Percentiles rank a stretch among this genome's conserved stretches.
These are phyloP conservation scores for Beauveria caledonica DNA, from an alignment of 2,329 filamentous ascomycete species.

Conservation along the genomic window DNA sequence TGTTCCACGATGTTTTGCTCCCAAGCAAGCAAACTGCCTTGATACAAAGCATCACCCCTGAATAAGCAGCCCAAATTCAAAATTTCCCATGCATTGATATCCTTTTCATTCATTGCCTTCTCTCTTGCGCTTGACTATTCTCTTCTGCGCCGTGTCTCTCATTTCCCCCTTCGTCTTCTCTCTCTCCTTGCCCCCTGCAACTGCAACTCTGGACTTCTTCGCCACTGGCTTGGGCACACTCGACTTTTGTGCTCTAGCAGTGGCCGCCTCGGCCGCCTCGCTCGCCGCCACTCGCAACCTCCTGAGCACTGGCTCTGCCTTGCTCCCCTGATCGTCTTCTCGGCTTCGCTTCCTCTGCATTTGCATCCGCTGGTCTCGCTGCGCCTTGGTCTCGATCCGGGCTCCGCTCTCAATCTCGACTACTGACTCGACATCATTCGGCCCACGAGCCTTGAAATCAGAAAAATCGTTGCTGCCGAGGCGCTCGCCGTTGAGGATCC, in stretches of 20 bases:
- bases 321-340: background rate
- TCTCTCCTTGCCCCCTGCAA: no score
- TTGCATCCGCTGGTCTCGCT: background rate
- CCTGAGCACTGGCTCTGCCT: background rate
- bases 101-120: background rate
- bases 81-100: background rate
- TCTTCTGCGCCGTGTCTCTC: no score
- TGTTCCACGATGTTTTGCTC: no score
- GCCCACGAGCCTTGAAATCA: background rate
- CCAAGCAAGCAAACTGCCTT: background rate
- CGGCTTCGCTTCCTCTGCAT: no score
- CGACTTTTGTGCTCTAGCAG: no score
- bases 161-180: no score
- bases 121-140: background rate
- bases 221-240: no score
- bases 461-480: constrained; percentile 18
- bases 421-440: background rate
- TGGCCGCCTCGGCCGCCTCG: no score
- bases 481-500: constrained; percentile 25
- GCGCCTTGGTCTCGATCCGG: background rate
- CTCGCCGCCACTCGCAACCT: background rate
- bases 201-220: no score
- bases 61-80: background rate
- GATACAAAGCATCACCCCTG: background rate
- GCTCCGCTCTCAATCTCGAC: background rate